Percentiles rank a stretch among this genome's conserved stretches.
phyloP scores from a whole-genome alignment of 208 protist genomes.

The Trypanosoma avium region DNA sequence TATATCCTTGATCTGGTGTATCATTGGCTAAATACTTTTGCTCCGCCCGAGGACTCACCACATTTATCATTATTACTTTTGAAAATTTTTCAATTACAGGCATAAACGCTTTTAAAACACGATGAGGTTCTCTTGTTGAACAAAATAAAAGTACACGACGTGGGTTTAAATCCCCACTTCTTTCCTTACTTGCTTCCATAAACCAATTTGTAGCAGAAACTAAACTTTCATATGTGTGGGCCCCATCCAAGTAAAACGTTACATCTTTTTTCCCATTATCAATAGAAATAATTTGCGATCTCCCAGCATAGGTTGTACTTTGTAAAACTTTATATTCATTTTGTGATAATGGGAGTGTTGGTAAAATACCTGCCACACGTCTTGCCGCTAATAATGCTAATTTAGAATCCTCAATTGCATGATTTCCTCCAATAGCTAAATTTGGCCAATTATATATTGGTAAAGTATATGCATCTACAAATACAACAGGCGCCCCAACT shows the following conservation, averaged over 20 bases:
- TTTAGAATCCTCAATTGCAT: conserved; percentile 84
- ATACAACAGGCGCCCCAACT: conserved; percentile 45
- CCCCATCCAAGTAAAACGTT: conserved; percentile 86
- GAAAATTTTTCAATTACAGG: conserved; percentile 57
- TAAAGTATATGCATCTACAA: conserved; percentile 62
- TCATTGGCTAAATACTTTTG: conserved; percentile 13
- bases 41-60: conserved; percentile 46
- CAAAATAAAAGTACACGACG: conserved; percentile 82
- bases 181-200: conserved; percentile 53
- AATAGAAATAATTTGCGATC: conserved; percentile 69
- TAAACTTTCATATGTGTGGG: conserved; percentile 87
- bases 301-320: conserved; percentile 66
- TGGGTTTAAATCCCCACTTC: conserved; percentile 32
- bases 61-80: conserved; percentile 62
- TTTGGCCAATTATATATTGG: conserved; percentile 67
- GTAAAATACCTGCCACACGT: conserved; percentile 54
- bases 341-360: conserved; percentile 55
- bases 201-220: conserved; percentile 70
- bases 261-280: conserved; percentile 30
- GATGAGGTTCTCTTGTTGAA: conserved; percentile 58
- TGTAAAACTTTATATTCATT: conserved; percentile 58
- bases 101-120: conserved; percentile 79
- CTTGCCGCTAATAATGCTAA: conserved; percentile 74
- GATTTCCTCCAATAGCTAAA: conserved; percentile 72
- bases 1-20: conserved; percentile 20